These are phyloP conservation scores for Centella asiatica DNA, from an alignment of 129 eudicot species.

Conservation along the genomic window DNA sequence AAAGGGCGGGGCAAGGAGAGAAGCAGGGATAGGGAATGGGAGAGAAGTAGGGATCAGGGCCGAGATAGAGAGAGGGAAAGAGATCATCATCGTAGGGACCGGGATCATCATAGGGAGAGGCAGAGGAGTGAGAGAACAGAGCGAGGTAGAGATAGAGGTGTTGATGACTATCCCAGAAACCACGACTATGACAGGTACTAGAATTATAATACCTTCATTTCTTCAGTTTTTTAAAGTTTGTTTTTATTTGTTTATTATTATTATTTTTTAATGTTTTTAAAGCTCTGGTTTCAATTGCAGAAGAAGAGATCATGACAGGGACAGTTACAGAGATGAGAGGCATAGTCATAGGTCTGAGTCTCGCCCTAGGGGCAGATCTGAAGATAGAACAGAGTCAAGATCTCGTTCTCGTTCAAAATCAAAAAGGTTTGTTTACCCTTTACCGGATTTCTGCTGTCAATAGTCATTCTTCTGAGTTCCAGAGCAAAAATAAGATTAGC, in stretches of 20 bases:
- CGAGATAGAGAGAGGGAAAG: constrained; percentile 16
- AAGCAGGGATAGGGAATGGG: constrained; percentile 29
- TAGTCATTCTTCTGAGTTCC: neutral
- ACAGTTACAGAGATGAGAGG: constrained; percentile 53
- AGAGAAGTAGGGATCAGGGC: constrained; percentile 15
- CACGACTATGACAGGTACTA: constrained; percentile 66
- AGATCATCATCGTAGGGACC: constrained; percentile 13
- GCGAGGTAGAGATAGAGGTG: constrained; percentile 66
- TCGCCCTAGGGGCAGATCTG: constrained; percentile 71
- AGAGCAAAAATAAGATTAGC: neutral
- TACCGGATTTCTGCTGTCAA: neutral
- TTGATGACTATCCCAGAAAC: constrained; percentile 60
- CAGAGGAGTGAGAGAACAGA: constrained; percentile 71
- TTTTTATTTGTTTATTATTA: neutral
- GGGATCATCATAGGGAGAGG: constrained; percentile 27
- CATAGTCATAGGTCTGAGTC: constrained; percentile 64
- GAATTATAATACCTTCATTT: neutral
- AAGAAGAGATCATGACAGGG: constrained; percentile 68
- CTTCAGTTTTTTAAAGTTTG: neutral
- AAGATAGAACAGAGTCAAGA: constrained; percentile 60
- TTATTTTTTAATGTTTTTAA: neutral
- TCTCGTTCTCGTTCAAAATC: constrained; percentile 70
- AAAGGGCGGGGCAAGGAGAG: constrained; percentile 21
- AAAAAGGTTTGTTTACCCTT: constrained; percentile 48
- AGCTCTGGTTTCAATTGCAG: constrained; percentile 26